Evolutionary conservation across 768 basidiomycete species (phyloP).

Genomic region (Lactifluus echinatus): DNA sequence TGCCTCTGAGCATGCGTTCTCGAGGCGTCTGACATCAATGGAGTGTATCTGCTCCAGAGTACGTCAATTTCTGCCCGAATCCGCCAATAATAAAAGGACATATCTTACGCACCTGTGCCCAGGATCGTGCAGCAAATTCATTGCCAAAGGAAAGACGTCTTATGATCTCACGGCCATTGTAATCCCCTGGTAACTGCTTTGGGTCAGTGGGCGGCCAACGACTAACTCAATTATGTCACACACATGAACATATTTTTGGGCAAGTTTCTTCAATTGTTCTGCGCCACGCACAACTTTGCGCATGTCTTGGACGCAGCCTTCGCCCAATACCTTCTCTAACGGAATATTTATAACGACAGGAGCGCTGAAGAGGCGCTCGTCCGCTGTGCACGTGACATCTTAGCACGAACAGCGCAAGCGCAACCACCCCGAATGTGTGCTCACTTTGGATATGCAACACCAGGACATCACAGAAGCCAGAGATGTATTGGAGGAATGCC

Average conservation of each 20-base stretch:
- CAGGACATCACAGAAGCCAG: conserved; percentile 8
- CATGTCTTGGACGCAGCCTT: conserved; percentile 12
- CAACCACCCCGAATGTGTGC: neutral
- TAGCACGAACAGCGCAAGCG: neutral
- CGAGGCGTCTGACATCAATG: neutral
- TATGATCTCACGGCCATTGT: neutral
- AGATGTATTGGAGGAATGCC: conserved; percentile 13
- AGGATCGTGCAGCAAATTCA: conserved; percentile 14
- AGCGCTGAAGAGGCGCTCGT: conserved; percentile 2
- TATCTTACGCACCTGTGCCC: conserved; percentile 7
- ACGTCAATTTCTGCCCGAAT: neutral
- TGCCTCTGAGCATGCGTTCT: neutral
- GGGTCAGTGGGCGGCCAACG: neutral
- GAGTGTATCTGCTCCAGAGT: conserved; percentile 1
- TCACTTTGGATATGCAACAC: conserved; percentile 3
- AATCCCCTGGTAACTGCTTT: neutral
- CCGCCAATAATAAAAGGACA: neutral
- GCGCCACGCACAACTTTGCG: neutral
- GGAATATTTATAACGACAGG: neutral
- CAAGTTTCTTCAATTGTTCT: conserved; percentile 4
- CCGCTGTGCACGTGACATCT: neutral
- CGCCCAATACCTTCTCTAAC: neutral
- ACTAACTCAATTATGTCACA: neutral
- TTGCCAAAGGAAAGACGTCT: conserved; percentile 1
- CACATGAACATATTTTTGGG: conserved; percentile 5